These are phyloP conservation scores for Saturnispora bothae DNA, from an alignment of 805 yeast genomes.

Conservation along the genomic window DNA sequence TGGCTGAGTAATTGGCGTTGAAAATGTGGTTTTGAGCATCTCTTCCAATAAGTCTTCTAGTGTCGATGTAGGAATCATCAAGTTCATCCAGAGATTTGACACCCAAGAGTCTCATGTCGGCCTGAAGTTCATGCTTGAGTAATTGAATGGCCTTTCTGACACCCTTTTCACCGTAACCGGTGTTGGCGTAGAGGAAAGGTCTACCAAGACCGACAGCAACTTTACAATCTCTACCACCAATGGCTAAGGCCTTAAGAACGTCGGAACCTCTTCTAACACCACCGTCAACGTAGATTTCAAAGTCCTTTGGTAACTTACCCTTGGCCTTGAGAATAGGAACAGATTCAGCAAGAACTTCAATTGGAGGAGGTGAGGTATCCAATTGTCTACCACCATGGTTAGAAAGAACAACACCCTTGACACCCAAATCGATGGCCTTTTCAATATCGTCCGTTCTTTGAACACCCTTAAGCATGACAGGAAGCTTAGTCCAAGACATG, in stretches of 20 bases:
- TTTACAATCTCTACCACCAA: slow-evolving; percentile 67
- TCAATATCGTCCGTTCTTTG: slow-evolving; percentile 72
- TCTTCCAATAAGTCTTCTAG: slow-evolving; percentile 16
- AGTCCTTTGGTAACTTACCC: slow-evolving; percentile 36
- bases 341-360: slow-evolving; percentile 63
- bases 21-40: slow-evolving; percentile 14
- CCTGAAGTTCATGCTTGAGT: slow-evolving; percentile 48
- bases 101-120: slow-evolving; percentile 60
- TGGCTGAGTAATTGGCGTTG: slow-evolving; percentile 12
- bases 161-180: slow-evolving; percentile 73
- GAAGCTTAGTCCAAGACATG: slow-evolving; percentile 45
- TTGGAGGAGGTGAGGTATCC: slow-evolving; percentile 67
- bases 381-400: slow-evolving; percentile 88
- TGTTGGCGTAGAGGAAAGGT: slow-evolving; percentile 40
- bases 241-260: slow-evolving; percentile 60
- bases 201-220: slow-evolving; percentile 64
- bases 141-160: slow-evolving; percentile 54
- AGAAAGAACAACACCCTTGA: slow-evolving; percentile 66
- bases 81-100: slow-evolving; percentile 39
- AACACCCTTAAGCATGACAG: slow-evolving; percentile 71
- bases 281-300: slow-evolving; percentile 65
- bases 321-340: slow-evolving; percentile 38
- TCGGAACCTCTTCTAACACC: slow-evolving; percentile 73
- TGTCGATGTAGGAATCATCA: slow-evolving; percentile 31
- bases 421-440: slow-evolving; percentile 58